Percentiles rank a stretch among this genome's conserved stretches.
Evolutionary conservation across 2,329 filamentous ascomycete species (phyloP).

Genomic region (Aspergillus ochraceoroseus): DNA sequence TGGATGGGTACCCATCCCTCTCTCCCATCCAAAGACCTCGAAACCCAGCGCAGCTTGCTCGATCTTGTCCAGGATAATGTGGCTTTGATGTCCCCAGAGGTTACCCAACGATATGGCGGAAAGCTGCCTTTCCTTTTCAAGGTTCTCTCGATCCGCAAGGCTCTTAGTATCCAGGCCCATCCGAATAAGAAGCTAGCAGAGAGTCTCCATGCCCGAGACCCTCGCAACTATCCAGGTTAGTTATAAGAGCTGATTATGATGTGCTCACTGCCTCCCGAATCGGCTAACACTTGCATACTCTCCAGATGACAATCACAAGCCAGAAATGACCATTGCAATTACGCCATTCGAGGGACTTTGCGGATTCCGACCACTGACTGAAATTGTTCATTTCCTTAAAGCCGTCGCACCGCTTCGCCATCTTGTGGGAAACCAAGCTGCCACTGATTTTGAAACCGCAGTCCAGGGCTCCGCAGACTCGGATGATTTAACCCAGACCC

Average conservation of each 20-base stretch:
- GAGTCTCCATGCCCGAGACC: conserved; percentile 75
- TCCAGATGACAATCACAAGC: conserved; percentile 94
- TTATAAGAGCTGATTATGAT: neutral
- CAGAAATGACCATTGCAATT: conserved; percentile 97
- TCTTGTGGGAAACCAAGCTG: conserved; percentile 54
- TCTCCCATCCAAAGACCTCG: conserved; percentile 84
- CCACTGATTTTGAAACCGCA: conserved; percentile 53
- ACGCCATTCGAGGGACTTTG: conserved; percentile 95
- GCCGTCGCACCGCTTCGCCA: conserved; percentile 59
- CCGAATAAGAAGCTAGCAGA: conserved; percentile 93
- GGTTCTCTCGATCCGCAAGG: conserved; percentile 91
- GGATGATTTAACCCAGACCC: conserved; percentile 42
- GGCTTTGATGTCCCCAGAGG: conserved; percentile 67
- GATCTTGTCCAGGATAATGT: conserved; percentile 85
- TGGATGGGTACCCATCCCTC: conserved; percentile 99
- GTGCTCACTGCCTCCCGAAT: neutral
- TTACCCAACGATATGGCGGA: conserved; percentile 68
- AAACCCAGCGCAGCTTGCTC: conserved; percentile 76
- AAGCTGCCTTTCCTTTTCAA: conserved; percentile 97
- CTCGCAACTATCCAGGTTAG: conserved; percentile 79
- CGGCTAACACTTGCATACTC: conserved; percentile 8
- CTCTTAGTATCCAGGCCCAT: conserved; percentile 93
- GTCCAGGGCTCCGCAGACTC: conserved; percentile 55
- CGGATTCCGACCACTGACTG: conserved; percentile 80
- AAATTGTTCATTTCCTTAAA: conserved; percentile 80